Conservation (phyloP, 2,329 filamentous ascomycete genomes). For the Neobulgaria alba region DNA sequence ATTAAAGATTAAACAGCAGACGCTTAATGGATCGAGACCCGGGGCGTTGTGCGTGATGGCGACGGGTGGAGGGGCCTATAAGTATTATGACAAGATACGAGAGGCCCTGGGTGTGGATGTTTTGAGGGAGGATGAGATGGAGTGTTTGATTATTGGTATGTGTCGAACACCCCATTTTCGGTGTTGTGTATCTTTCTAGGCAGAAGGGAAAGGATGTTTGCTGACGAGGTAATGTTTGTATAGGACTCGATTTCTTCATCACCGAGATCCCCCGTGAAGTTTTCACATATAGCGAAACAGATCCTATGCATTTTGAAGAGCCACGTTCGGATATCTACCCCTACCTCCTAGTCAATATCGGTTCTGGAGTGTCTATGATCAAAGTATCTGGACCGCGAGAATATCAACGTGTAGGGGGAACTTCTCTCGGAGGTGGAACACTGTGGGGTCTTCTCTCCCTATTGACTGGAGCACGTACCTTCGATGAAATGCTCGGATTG, state of each 20-base stretch:
- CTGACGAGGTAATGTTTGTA: constrained; percentile 4
- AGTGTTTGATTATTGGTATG: constrained; percentile 87
- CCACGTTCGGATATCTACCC: constrained; percentile 80
- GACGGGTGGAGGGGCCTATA: constrained; percentile 91
- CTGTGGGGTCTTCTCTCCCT: constrained; percentile 92
- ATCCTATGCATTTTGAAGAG: constrained; percentile 83
- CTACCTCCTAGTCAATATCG: constrained; percentile 96
- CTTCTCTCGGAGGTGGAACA: constrained; percentile 91
- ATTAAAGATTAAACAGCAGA: constrained; percentile 72
- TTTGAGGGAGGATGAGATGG: constrained; percentile 93
- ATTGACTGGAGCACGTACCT: constrained; percentile 86
- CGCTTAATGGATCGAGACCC: constrained; percentile 61
- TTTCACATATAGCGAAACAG: constrained; percentile 87
- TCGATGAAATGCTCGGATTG: constrained; percentile 93
- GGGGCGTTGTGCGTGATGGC: constrained; percentile 85
- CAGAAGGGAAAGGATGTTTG: background rate
- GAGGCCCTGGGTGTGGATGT: constrained; percentile 81
- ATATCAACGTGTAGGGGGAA: constrained; percentile 87
- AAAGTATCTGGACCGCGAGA: constrained; percentile 86
- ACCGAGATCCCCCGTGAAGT: constrained; percentile 95
- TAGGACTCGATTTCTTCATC: constrained; percentile 96
- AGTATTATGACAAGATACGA: constrained; percentile 88
- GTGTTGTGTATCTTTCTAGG: background rate
- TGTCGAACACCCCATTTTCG: background rate
- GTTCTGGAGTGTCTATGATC: constrained; percentile 92